Evolutionary conservation across 495 filamentous ascomycete species (phyloP).

Genomic region (Penicillium lagena): DNA sequence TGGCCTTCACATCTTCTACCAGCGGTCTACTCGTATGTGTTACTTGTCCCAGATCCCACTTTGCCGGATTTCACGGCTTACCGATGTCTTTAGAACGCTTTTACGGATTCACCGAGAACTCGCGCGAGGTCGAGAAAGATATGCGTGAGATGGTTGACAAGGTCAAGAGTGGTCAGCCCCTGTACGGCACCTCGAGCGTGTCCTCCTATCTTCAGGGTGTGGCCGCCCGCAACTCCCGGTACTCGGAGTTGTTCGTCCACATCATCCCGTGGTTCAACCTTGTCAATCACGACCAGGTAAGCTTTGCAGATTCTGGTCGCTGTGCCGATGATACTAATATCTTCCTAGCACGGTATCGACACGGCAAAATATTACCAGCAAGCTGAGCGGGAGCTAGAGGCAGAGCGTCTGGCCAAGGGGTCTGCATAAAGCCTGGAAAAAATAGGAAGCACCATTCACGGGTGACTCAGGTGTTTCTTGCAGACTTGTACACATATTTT

Average conservation of each 20-base stretch:
- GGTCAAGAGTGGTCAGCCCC: slow-evolving; percentile 81
- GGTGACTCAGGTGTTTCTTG: slow-evolving; percentile 1
- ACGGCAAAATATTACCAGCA: slow-evolving; percentile 97
- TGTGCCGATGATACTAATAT: slow-evolving; percentile 7
- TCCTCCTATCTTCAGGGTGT: slow-evolving; percentile 90
- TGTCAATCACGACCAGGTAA: slow-evolving; percentile 84
- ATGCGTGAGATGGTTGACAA: slow-evolving; percentile 97
- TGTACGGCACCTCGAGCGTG: slow-evolving; percentile 78
- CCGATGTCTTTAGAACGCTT: slow-evolving; percentile 52
- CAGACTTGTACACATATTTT: slow-evolving; percentile 26
- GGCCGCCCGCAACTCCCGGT: slow-evolving; percentile 85
- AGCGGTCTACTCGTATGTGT: slow-evolving; percentile 57
- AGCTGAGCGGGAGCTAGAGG: slow-evolving; percentile 90
- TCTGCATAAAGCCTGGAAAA: slow-evolving; percentile 16
- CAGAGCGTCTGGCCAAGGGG: slow-evolving; percentile 46
- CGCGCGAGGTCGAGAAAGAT: slow-evolving; percentile 86
- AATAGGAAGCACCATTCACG: neutral
- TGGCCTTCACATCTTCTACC: slow-evolving; percentile 75
- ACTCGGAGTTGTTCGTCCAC: slow-evolving; percentile 73
- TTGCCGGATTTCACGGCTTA: slow-evolving; percentile 8
- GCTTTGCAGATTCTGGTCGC: neutral
- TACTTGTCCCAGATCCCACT: neutral
- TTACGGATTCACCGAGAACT: slow-evolving; percentile 90
- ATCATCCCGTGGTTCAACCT: slow-evolving; percentile 95
- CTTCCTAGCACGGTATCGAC: slow-evolving; percentile 79